Base-by-base conservation (phyloP, 352 stramenopile genomes). In the Phytophthora fragariaefolia region DNA sequence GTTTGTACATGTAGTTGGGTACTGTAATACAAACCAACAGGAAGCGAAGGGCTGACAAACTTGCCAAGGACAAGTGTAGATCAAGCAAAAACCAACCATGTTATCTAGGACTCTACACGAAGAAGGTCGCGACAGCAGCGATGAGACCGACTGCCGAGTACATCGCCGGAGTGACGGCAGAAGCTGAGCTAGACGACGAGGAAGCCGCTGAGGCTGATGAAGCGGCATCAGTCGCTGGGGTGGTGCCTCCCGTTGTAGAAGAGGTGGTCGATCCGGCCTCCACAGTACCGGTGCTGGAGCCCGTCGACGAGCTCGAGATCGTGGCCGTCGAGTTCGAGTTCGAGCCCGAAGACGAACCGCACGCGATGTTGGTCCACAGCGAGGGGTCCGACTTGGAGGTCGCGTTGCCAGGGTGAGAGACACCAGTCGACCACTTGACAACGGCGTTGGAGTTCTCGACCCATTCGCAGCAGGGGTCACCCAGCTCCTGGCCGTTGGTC, bases 401-500 rank as follows among this genome's bases (percentile, higher is more conserved):
- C 9, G 61, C 45, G 51, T 80, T 54, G 6, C 71, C 75, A 28
- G 71, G 75, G 55, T 83, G 64, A 6, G 71, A 83, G 36, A 83
- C 32, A 13, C 69, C 73, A 3, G 52, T 38, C 5, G 47, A 50
- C 67, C 71, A 77, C 6, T 27, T 52, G 17, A 71, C 52, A 2
- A 69, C 53, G 23, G 62, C 47, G 48, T 79, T 74, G 20, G 58
- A 71, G 42, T 67, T 36, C 42, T 69, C 38, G n/a, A 71, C 60
- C 80, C 82, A 96, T n/a, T 77, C 62, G 63, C 90, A 97, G 74
- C 84, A 87, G 46, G 87, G 87, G 61, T 97, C 90, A 4, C 90
- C 87, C 8, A 96, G 82, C 66, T 96, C 89, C 56, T 95, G 67
- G 36, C 87, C 87, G 73, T 96, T 96, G 42, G 87, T 95, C 32